phyloP scores from a whole-genome alignment of 192 early-diverging fungal species.

The Gigaspora rosea region DNA sequence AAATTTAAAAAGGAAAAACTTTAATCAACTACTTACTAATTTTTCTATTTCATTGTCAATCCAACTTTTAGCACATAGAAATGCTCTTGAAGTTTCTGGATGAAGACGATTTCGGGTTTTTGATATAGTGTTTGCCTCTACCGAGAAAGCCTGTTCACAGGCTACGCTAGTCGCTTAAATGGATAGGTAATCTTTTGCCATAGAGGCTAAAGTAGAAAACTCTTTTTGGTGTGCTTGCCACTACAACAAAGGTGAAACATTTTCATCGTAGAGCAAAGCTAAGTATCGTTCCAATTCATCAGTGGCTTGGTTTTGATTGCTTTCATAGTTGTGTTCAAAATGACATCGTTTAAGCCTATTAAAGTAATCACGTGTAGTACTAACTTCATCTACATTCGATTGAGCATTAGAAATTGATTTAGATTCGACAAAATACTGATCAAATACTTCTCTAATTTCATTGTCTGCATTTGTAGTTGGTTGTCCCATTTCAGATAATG shows the following conservation, averaged over 20 bases:
- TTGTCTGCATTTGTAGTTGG: neutral
- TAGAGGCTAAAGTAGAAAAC: neutral
- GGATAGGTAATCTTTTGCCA: slow-evolving; percentile 2
- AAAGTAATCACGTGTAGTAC: neutral
- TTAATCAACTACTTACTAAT: too few relatives aligned
- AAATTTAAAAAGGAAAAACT: too few relatives aligned
- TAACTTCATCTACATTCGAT: neutral
- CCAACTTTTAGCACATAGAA: neutral
- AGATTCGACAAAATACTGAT: neutral
- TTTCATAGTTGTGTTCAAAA: too few relatives aligned
- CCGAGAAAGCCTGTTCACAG: neutral
- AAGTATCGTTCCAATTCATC: too few relatives aligned
- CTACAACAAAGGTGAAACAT: neutral
- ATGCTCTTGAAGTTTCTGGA: neutral
- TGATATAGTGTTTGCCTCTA: neutral
- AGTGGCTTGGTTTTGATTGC: too few relatives aligned
- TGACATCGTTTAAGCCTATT: too few relatives aligned
- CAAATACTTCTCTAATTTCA: too few relatives aligned
- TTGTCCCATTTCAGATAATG: neutral
- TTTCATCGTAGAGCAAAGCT: neutral
- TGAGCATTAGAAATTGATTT: neutral
- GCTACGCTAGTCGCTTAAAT: neutral
- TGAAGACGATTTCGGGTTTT: neutral
- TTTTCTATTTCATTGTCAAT: neutral
- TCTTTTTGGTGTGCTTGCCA: neutral